Conservation (phyloP, 805 yeast genomes). For the Saccharomycopsis fibuligera region DNA sequence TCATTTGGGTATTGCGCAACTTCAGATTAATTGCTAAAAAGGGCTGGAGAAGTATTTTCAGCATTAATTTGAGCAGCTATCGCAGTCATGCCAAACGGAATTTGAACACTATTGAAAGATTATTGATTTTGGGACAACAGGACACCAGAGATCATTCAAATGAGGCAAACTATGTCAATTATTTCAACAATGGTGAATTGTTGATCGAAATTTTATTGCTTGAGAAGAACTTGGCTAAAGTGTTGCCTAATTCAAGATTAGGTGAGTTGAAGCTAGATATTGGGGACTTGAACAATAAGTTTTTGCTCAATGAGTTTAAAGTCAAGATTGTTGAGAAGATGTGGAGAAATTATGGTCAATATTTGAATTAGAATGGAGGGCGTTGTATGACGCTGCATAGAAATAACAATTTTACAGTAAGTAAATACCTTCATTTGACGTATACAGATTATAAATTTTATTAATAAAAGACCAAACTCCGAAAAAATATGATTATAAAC, state of each 20-base stretch:
- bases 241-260: slow-evolving; percentile 45
- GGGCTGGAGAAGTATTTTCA: slow-evolving; percentile 32
- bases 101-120: slow-evolving; percentile 54
- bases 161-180: slow-evolving; percentile 21
- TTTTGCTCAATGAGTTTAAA: slow-evolving; percentile 34
- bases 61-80: slow-evolving; percentile 27
- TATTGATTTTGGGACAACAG: slow-evolving; percentile 32
- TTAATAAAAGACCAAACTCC: not conserved
- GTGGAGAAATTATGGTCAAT: slow-evolving; percentile 51
- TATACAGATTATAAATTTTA: no score
- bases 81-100: slow-evolving; percentile 34
- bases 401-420: no score
- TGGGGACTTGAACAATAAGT: slow-evolving; percentile 46
- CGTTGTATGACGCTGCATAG: not conserved
- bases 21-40: slow-evolving; percentile 28
- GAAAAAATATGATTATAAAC: not conserved
- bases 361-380: slow-evolving; percentile 17
- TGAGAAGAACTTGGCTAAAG: slow-evolving; percentile 38
- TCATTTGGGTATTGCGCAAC: slow-evolving; percentile 39
- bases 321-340: slow-evolving; percentile 47
- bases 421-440: no score
- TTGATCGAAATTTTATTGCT: slow-evolving; percentile 61
- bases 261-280: slow-evolving; percentile 59
- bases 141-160: slow-evolving; percentile 22
- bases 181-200: slow-evolving; percentile 49